A percentile compares a stretch with the other conserved stretches of the same genome.
phyloP scores from a whole-genome alignment of 306 rosid genomes.

The Begonia peltatifolia region DNA sequence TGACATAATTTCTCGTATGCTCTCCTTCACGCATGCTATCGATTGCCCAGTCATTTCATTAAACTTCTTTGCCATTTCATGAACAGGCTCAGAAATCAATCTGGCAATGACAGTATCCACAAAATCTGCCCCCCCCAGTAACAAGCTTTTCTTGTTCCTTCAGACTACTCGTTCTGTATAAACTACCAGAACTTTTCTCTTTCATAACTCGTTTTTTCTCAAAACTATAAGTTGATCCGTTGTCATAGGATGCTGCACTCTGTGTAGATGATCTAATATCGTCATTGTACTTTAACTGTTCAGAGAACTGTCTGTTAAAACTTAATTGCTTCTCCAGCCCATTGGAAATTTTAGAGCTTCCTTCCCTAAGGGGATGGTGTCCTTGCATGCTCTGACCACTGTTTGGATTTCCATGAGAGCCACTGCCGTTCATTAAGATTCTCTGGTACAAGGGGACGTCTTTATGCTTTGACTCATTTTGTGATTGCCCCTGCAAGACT shows the following conservation, averaged over 20 bases:
- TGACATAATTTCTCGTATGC: constrained; percentile 49
- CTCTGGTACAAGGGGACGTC: constrained; percentile 57
- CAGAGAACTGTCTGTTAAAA: constrained; percentile 68
- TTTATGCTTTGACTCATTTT: constrained; percentile 58
- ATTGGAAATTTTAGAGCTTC: constrained; percentile 48
- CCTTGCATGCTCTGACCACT: constrained; percentile 48
- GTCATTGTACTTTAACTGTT: constrained; percentile 59
- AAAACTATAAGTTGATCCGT: constrained; percentile 61
- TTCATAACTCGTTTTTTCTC: constrained; percentile 54
- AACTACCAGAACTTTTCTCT: constrained; percentile 58
- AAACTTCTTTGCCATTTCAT: constrained; percentile 60
- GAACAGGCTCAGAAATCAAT: constrained; percentile 64
- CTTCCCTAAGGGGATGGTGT: constrained; percentile 54
- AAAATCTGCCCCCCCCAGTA: constrained; percentile 52
- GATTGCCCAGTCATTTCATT: constrained; percentile 59
- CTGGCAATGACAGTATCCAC: constrained; percentile 52
- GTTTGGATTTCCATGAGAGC: constrained; percentile 45
- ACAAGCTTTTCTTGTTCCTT: constrained; percentile 53
- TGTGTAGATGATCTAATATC: constrained; percentile 76
- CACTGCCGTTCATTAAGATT: constrained; percentile 41
- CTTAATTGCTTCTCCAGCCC: constrained; percentile 82
- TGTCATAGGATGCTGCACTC: constrained; percentile 84
- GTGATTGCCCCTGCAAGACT: constrained; percentile 72
- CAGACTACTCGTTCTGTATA: constrained; percentile 52
- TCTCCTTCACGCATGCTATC: constrained; percentile 43